These are phyloP conservation scores for Peronosclerospora sorghi DNA, from an alignment of 352 stramenopile species.

Conservation along the genomic window DNA sequence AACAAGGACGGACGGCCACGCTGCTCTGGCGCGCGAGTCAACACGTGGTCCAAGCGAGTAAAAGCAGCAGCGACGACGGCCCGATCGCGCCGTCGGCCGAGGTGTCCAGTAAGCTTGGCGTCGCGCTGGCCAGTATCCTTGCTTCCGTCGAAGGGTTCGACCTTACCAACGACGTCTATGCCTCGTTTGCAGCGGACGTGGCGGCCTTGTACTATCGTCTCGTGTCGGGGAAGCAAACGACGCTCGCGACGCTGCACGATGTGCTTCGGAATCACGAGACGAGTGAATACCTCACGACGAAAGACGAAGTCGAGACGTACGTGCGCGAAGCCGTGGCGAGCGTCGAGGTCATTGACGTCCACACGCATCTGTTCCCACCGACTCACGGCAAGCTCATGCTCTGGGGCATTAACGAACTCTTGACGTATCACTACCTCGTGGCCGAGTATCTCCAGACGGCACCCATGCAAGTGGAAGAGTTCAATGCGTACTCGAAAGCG, in stretches of 20 bases:
- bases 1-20: slow-evolving; percentile 13
- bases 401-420: slow-evolving; percentile 88
- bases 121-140: slow-evolving; percentile 29
- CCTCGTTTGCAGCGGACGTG: slow-evolving; percentile 35
- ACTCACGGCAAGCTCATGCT: slow-evolving; percentile 85
- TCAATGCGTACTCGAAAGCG: slow-evolving; percentile 70
- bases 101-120: slow-evolving; percentile 23
- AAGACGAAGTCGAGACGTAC: slow-evolving; percentile 17
- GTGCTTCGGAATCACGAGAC: slow-evolving; percentile 27
- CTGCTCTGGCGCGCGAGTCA: slow-evolving; percentile 18
- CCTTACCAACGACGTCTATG: slow-evolving; percentile 21
- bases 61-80: slow-evolving; percentile 29
- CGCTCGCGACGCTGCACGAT: slow-evolving; percentile 26
- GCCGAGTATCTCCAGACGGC: slow-evolving; percentile 89
- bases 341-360: slow-evolving; percentile 44
- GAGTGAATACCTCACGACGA: slow-evolving; percentile 29
- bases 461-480: slow-evolving; percentile 58
- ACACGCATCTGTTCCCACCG: slow-evolving; percentile 90
- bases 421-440: slow-evolving; percentile 94
- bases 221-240: slow-evolving; percentile 17
- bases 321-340: slow-evolving; percentile 29
- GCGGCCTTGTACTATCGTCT: slow-evolving; percentile 16
- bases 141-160: slow-evolving; percentile 33
- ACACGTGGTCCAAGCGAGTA: slow-evolving; percentile 18
- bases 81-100: slow-evolving; percentile 23